Evolutionary conservation across 1,284 basidiomycete species (phyloP).

Genomic region (Ceratobasidium sp.): DNA sequence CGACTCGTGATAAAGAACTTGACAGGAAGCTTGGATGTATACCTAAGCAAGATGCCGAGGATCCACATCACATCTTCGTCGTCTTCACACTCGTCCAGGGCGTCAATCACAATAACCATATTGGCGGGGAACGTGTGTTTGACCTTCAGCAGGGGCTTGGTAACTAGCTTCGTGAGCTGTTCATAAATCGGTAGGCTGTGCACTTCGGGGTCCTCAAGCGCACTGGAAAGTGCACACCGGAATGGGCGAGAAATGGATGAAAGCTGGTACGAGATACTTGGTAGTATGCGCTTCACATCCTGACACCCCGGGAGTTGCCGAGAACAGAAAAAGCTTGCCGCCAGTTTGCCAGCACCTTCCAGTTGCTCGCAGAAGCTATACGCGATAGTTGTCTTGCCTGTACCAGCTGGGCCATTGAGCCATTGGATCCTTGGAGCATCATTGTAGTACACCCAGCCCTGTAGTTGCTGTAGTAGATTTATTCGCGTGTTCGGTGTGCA

Average conservation of each 20-base stretch:
- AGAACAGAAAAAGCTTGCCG: neutral
- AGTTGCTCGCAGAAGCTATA: slow-evolving; percentile 5
- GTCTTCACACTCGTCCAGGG: slow-evolving; percentile 27
- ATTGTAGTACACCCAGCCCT: too few species aligned
- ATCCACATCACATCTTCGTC: neutral
- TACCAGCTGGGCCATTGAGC: neutral
- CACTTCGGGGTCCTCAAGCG: neutral
- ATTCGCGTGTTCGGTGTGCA: too few species aligned
- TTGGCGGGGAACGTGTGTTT: neutral
- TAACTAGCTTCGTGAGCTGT: neutral
- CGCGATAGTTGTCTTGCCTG: neutral
- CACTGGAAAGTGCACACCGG: neutral
- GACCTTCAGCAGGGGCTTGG: neutral
- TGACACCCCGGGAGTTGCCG: too few species aligned
- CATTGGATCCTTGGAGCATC: too few species aligned
- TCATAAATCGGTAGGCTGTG: neutral
- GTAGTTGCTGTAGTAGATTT: too few species aligned
- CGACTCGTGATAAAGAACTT: slow-evolving; percentile 18
- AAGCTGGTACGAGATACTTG: slow-evolving; percentile 7
- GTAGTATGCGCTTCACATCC: neutral
- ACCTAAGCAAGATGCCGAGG: neutral
- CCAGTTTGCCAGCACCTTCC: neutral
- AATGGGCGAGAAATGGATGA: slow-evolving; percentile 2
- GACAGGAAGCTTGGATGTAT: neutral
- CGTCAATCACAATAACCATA: slow-evolving; percentile 22